phyloP scores from a whole-genome alignment of 495 filamentous ascomycete species.

The Apiosordaria backusii region DNA sequence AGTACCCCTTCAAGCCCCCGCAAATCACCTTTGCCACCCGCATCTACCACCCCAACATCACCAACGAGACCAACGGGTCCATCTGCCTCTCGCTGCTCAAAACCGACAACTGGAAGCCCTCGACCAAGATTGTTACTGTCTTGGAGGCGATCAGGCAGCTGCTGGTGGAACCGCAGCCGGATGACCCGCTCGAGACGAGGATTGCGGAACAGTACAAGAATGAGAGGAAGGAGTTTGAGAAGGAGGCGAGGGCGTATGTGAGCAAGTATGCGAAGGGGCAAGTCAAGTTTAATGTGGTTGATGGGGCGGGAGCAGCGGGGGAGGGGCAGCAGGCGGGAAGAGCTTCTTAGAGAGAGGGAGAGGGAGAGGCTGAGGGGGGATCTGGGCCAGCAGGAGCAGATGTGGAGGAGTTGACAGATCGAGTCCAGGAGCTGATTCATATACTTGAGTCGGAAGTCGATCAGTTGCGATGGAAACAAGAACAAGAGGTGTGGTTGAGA shows the following conservation, averaged over 20 bases:
- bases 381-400: too few relatives aligned
- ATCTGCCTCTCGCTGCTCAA: slow-evolving; percentile 92
- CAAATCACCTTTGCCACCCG: slow-evolving; percentile 84
- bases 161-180: slow-evolving; percentile 82
- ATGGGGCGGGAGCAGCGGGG: background rate
- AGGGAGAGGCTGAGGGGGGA: too few relatives aligned
- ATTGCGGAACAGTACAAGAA: slow-evolving; percentile 84
- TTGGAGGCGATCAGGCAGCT: slow-evolving; percentile 75
- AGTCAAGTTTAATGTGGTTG: slow-evolving; percentile 29
- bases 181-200: slow-evolving; percentile 85
- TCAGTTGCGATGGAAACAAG: too few relatives aligned
- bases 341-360: too few relatives aligned
- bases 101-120: slow-evolving; percentile 91
- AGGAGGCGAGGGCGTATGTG: slow-evolving; percentile 79
- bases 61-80: slow-evolving; percentile 81
- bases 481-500: too few relatives aligned
- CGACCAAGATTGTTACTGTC: slow-evolving; percentile 69
- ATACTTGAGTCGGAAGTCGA: too few relatives aligned
- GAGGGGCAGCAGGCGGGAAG: background rate
- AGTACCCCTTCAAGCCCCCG: slow-evolving; percentile 96
- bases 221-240: slow-evolving; percentile 71
- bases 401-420: too few relatives aligned
- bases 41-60: slow-evolving; percentile 97
- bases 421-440: too few relatives aligned
- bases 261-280: slow-evolving; percentile 64